phyloP scores from a whole-genome alignment of 805 yeast species.

The Ogataea nakhonphanomensis region DNA sequence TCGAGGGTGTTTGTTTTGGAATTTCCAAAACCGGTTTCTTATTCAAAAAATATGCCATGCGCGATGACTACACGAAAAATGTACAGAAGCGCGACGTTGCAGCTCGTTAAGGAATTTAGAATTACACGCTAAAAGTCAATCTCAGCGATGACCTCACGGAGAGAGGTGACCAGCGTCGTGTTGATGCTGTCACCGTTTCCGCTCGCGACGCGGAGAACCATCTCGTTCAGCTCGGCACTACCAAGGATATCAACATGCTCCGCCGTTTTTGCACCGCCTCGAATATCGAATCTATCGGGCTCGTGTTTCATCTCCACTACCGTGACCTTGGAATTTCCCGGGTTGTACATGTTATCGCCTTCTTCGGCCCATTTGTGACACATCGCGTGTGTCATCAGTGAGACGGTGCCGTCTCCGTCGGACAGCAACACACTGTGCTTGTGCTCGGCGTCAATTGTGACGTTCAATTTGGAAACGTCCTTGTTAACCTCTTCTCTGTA shows the following conservation, averaged over 20 bases:
- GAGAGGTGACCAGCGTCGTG: slow-evolving; percentile 53
- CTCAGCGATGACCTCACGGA: slow-evolving; percentile 57
- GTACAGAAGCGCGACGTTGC: slow-evolving; percentile 9
- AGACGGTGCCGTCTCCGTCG: slow-evolving; percentile 96
- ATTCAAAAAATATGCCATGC: slow-evolving; percentile 1
- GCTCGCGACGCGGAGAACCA: slow-evolving; percentile 74
- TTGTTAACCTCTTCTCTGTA: slow-evolving; percentile 69
- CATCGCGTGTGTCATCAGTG: slow-evolving; percentile 80
- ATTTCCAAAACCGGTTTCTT: slow-evolving; percentile 13
- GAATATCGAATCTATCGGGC: slow-evolving; percentile 88
- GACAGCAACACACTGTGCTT: slow-evolving; percentile 71
- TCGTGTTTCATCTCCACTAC: slow-evolving; percentile 90
- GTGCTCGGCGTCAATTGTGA: slow-evolving; percentile 66
- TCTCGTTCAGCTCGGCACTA: slow-evolving; percentile 85
- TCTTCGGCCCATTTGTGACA: slow-evolving; percentile 54
- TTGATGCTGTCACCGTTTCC: slow-evolving; percentile 72
- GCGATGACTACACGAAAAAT: slow-evolving; percentile 9
- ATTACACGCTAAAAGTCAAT: slow-evolving; percentile 41
- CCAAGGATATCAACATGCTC: slow-evolving; percentile 98
- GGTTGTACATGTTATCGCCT: slow-evolving; percentile 65
- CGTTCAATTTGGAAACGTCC: slow-evolving; percentile 50
- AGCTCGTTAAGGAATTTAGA: background rate
- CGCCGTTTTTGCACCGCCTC: slow-evolving; percentile 97
- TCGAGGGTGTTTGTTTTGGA: slow-evolving; percentile 19
- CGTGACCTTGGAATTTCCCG: slow-evolving; percentile 68